Conservation (phyloP, 495 filamentous ascomycete species). For the Hypoxylon fragiforme region DNA sequence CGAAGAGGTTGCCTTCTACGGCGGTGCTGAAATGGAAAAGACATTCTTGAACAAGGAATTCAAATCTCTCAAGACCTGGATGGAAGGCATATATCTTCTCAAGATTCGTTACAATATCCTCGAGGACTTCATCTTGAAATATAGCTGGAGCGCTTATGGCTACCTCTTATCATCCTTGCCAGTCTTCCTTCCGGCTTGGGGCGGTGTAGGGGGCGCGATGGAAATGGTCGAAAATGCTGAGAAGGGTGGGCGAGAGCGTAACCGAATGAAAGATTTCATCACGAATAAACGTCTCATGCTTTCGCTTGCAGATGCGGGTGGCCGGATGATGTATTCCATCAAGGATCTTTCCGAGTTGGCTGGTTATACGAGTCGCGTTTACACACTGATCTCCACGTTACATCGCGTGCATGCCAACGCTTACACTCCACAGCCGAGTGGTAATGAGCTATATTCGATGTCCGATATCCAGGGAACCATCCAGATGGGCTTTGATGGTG, state of each 20-base stretch:
- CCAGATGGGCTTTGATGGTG: conserved; percentile 91
- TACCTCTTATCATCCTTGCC: conserved; percentile 92
- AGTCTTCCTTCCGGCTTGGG: conserved; percentile 94
- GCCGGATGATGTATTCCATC: conserved; percentile 98
- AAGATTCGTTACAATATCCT: conserved; percentile 99
- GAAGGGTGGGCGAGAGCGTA: conserved; percentile 66
- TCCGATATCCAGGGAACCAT: conserved; percentile 90
- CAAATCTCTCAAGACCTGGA: conserved; percentile 85
- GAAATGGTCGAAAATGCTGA: conserved; percentile 58
- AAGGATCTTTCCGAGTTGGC: conserved; percentile 97
- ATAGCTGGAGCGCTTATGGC: conserved; percentile 96
- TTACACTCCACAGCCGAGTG: conserved; percentile 70
- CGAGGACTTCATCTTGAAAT: conserved; percentile 97
- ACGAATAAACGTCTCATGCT: conserved; percentile 99
- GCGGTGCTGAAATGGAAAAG: conserved; percentile 90
- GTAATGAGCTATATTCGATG: conserved; percentile 81
- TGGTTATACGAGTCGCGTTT: conserved; percentile 93
- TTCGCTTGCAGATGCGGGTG: conserved; percentile 93
- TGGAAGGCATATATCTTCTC: conserved; percentile 94
- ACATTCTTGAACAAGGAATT: conserved; percentile 87
- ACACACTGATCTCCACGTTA: conserved; percentile 89
- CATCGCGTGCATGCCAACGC: conserved; percentile 91
- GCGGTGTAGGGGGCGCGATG: conserved; percentile 71
- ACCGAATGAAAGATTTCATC: conserved; percentile 98
- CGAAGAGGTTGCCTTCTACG: conserved; percentile 99